Base-by-base conservation (phyloP, 2,329 filamentous ascomycete genomes). In the Fusarium anguioides region DNA sequence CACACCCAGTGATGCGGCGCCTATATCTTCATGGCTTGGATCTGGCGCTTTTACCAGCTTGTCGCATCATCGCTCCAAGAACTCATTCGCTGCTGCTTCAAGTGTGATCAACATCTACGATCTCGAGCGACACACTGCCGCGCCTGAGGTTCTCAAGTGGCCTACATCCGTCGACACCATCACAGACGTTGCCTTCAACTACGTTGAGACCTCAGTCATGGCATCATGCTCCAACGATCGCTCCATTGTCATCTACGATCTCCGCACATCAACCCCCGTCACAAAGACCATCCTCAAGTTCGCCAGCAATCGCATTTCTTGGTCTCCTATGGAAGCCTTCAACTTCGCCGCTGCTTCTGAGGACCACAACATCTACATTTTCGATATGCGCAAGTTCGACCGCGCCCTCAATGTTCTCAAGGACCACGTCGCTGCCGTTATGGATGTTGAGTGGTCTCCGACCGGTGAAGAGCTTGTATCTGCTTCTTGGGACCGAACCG, bases 321-420 rank as follows among this genome's bases (percentile, higher is more conserved):
- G 95, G 93, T 97, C 97, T 71, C 96, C 96, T 0, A 96, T 97
- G 90, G 94, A 97, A 78, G 92, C 94, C 9, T 97, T 97, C 84
- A 97, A 98, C 81, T 90, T 98, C 75, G 95, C 94, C 17, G 89
- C 94, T 27, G 96, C 93, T 14, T 96, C 92, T 71, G 96, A 99
- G 82, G 96, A 98, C 75, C 95, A 97, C 81, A 96, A 97, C 78
- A 86, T 91, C 68, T 83, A 83, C 67, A 86, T 97, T 62, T 99
- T 99, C 75, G 96, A 99, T 78, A 96, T 96, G 87, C 88, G 96
- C 71, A 95, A 93, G 76, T 91, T 97, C 77, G 89, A 92, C 70
- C 89, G 93, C 64, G 93, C 95, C 1, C 82, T 97, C 62, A 97
- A 98, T 75, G 89, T 97, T 10, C 84, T 97, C 52, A 96, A 95